Conservation (phyloP, 306 rosid species). For the Casuarina glauca region DNA sequence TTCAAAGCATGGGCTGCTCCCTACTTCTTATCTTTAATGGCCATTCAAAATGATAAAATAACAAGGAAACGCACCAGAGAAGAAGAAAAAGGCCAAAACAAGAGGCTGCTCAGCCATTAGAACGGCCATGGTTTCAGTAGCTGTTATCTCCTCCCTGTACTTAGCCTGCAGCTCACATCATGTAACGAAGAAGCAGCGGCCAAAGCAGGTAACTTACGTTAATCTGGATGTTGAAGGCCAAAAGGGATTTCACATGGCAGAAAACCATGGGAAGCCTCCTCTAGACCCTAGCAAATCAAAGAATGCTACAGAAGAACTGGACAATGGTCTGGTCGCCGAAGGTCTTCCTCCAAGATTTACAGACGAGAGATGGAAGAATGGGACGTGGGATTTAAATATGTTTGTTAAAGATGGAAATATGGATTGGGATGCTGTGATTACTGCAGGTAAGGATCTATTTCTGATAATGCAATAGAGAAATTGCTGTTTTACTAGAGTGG, state of each 20-base stretch:
- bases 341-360: slow-evolving; percentile 5
- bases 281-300: neutral
- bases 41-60: neutral
- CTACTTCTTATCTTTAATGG: slow-evolving; percentile 14
- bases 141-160: slow-evolving; percentile 40
- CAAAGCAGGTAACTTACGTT: slow-evolving; percentile 21
- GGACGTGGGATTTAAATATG: slow-evolving; percentile 52
- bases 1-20: slow-evolving; percentile 27
- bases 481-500: too few species aligned
- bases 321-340: slow-evolving; percentile 4
- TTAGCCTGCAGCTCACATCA: slow-evolving; percentile 31
- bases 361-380: slow-evolving; percentile 49
- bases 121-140: slow-evolving; percentile 39
- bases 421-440: slow-evolving; percentile 46
- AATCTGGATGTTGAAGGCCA: slow-evolving; percentile 3
- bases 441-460: slow-evolving; percentile 28
- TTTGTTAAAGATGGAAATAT: slow-evolving; percentile 40
- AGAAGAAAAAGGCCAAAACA: neutral
- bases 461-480: too few species aligned
- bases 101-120: neutral
- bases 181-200: slow-evolving; percentile 32
- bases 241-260: neutral
- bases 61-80: neutral
- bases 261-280: slow-evolving; percentile 4
- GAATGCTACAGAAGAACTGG: slow-evolving; percentile 4